phyloP scores from a whole-genome alignment of 2,329 filamentous ascomycete species.

The Cercospora sp. region DNA sequence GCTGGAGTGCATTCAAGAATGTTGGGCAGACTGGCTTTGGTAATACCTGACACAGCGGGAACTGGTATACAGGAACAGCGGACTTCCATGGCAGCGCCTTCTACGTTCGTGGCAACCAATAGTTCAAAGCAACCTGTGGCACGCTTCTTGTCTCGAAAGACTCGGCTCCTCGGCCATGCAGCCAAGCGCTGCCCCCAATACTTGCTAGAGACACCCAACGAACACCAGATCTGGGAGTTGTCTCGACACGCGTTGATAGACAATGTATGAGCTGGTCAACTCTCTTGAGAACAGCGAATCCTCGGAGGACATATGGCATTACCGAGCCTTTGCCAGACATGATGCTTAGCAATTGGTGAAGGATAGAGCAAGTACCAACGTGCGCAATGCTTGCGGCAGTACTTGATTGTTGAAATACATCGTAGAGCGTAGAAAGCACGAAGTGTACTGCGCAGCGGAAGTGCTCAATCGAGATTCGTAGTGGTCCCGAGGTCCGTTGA shows the following conservation, averaged over 20 bases:
- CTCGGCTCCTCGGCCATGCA: conserved; percentile 3
- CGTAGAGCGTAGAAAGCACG: not conserved
- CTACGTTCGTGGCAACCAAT: not conserved
- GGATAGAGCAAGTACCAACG: not conserved
- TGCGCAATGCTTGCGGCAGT: not conserved
- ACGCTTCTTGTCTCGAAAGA: not conserved
- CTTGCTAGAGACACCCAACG: not conserved
- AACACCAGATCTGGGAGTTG: not conserved
- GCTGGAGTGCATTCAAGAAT: not conserved
- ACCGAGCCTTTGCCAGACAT: not conserved
- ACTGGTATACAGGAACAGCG: not conserved
- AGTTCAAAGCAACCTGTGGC: not conserved
- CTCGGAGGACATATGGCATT: not conserved
- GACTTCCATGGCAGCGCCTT: not conserved
- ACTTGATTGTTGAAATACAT: too few species aligned
- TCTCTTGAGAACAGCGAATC: not conserved
- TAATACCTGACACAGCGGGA: not conserved
- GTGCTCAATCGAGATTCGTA: not conserved
- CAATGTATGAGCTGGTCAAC: not conserved
- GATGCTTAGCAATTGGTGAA: not conserved
- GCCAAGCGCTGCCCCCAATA: not conserved
- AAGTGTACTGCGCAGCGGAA: not conserved
- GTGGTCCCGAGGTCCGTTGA: not conserved
- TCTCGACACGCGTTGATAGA: not conserved
- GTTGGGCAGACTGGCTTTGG: not conserved